Base-by-base conservation (phyloP, 176 grass and related monocot species). In the Oryza meridionalis region DNA sequence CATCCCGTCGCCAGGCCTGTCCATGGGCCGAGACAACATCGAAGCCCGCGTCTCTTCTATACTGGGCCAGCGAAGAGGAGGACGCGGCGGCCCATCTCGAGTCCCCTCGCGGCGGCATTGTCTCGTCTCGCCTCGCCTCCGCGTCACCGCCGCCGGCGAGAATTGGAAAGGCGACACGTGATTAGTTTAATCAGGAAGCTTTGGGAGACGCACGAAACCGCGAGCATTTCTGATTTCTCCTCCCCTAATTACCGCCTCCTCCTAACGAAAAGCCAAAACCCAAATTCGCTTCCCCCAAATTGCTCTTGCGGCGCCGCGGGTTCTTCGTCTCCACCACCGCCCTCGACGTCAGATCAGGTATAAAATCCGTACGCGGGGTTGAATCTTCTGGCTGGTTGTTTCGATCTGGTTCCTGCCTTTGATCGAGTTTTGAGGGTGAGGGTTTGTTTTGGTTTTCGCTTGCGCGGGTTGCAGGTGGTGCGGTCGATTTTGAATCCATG, bases 111-210 rank as follows among this genome's bases (percentile, higher is more conserved):
- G 53, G 35, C 35, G 35, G 38, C 26, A 7, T 47, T 42, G 9
- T 5, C 24, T 63, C 74, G 4, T 5, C 33, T 35, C 33, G 33
- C 29, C 29, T 31, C 29, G 29, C 6, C 16, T 31, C 9, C 2
- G 35, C 15, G 4, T 1, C 21, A 19, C 70, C 45, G 45, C 71
- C 45, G 77, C 6, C 37, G 43, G 2, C 25, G 59, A 24, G 37
- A 74, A 12, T 7, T 2, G 62, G 12, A 35, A 53, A 4, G 15
- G 66, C 11, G 33, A 27, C 50, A 26, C 67, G 68, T 4, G 53
- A 74, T 83, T 83, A 17, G 26, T 83, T 46, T 67, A 74, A 17
- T 5, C 6, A 12, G 22, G 82, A 84, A 77, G 64, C 73, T 44
- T 84, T 73, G 33, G 53, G 82, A 76, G 46, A 13, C n/a, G 21